Evolutionary conservation across 768 basidiomycete genomes (phyloP).

Genomic region (Lactarius trivialis): DNA sequence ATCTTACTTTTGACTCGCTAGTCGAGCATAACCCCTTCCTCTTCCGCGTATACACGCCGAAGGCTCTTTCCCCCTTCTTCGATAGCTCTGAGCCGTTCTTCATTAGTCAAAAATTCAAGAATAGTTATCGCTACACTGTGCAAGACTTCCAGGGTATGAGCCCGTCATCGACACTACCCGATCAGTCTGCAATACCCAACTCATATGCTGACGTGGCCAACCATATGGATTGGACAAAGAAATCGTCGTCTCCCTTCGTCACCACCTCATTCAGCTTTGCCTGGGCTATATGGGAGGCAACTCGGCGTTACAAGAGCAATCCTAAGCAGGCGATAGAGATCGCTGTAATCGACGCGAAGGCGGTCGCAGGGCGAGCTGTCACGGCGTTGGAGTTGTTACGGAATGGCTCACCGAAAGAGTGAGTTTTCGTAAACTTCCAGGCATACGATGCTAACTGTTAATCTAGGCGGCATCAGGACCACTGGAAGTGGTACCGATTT

Average conservation of each 20-base stretch:
- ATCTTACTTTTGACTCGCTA: conserved; percentile 55
- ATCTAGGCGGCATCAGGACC: conserved; percentile 49
- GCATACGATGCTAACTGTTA: conserved; percentile 12
- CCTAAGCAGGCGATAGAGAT: conserved; percentile 74
- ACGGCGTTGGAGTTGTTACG: conserved; percentile 62
- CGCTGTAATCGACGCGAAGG: conserved; percentile 66
- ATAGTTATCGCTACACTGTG: conserved; percentile 28
- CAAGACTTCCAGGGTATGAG: conserved; percentile 24
- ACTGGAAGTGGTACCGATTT: conserved; percentile 74
- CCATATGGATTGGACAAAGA: conserved; percentile 78
- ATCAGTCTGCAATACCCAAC: conserved; percentile 21
- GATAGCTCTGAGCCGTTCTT: conserved; percentile 59
- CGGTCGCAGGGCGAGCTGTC: conserved; percentile 48
- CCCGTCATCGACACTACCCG: conserved; percentile 19
- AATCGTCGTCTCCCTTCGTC: conserved; percentile 59
- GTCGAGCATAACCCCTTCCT: conserved; percentile 63
- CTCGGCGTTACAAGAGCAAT: conserved; percentile 62
- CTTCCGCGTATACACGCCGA: conserved; percentile 77
- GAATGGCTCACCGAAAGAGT: conserved; percentile 50
- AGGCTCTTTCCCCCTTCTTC: conserved; percentile 45
- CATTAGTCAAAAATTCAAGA: conserved; percentile 56
- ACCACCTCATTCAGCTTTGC: conserved; percentile 76
- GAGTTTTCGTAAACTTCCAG: conserved; percentile 26
- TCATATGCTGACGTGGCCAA: conserved; percentile 58
- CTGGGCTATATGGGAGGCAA: conserved; percentile 80